Percentiles rank a stretch among this genome's conserved stretches.
Evolutionary conservation across 1,284 basidiomycete genomes (phyloP).

Genomic region (Retiboletus fuscus): DNA sequence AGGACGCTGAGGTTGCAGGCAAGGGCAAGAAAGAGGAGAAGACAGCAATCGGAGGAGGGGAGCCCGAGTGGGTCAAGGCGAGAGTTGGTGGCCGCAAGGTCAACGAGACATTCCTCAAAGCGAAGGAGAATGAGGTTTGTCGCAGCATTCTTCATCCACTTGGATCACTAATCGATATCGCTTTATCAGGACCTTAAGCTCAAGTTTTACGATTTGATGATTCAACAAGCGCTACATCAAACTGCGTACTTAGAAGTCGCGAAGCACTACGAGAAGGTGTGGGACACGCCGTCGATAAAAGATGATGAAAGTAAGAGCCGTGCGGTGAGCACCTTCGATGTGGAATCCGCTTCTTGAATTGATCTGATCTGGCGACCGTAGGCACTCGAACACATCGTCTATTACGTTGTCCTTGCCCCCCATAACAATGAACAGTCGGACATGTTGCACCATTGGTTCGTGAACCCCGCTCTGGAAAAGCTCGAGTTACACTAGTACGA

Average conservation of each 20-base stretch:
- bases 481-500: conserved; percentile 90
- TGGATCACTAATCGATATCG: conserved; percentile 19
- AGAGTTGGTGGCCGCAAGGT: conserved; percentile 94
- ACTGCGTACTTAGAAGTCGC: conserved; percentile 93
- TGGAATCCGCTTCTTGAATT: conserved; percentile 3
- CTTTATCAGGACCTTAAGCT: conserved; percentile 88
- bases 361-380: conserved; percentile 48
- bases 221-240: conserved; percentile 89
- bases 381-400: conserved; percentile 94
- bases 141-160: background rate
- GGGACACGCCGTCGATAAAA: conserved; percentile 94
- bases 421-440: conserved; percentile 98
- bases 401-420: conserved; percentile 93
- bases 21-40: conserved; percentile 70
- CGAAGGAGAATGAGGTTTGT: conserved; percentile 87
- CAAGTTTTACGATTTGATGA: conserved; percentile 96
- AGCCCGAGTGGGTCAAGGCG: conserved; percentile 91
- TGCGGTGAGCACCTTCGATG: conserved; percentile 63
- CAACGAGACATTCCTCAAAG: conserved; percentile 93
- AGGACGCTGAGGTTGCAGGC: conserved; percentile 65
- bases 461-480: conserved; percentile 81
- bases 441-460: conserved; percentile 90
- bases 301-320: conserved; percentile 81
- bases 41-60: conserved; percentile 73
- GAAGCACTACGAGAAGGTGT: conserved; percentile 95